A percentile compares a stretch with the other conserved stretches of the same genome.
Evolutionary conservation across 345 rosid species (phyloP).

Genomic region (Zanthoxylum bungeanum): DNA sequence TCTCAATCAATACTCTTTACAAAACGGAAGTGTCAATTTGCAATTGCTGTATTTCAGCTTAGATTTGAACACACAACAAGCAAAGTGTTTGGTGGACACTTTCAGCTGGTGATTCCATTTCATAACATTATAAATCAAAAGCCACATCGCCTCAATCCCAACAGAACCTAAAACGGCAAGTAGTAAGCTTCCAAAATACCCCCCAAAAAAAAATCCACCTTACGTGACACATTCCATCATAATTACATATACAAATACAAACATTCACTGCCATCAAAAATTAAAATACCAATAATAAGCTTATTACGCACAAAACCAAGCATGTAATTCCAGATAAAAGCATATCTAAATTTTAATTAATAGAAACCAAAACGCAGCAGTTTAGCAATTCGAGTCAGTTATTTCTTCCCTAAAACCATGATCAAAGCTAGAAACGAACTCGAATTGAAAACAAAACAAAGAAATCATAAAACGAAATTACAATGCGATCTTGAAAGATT

Average conservation of each 20-base stretch:
- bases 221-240: neutral
- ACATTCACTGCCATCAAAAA: neutral
- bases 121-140: neutral
- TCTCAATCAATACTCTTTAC: too few relatives aligned
- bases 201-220: neutral
- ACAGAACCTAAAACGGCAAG: neutral
- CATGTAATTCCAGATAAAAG: neutral
- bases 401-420: neutral
- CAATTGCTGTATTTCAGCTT: neutral
- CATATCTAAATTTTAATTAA: neutral
- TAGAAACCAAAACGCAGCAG: neutral
- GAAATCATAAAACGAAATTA: conserved; percentile 22
- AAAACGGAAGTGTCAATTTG: neutral
- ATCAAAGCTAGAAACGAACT: neutral
- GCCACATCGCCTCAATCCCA: neutral
- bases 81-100: neutral
- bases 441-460: neutral
- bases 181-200: neutral
- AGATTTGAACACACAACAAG: neutral
- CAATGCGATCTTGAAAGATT: conserved; percentile 92
- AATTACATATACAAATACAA: neutral
- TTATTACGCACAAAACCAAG: neutral
- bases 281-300: neutral
- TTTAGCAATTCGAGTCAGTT: conserved; percentile 6
- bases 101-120: neutral